These are phyloP conservation scores for Apiospora saccharicola DNA, from an alignment of 2,329 filamentous ascomycete species.

Conservation along the genomic window DNA sequence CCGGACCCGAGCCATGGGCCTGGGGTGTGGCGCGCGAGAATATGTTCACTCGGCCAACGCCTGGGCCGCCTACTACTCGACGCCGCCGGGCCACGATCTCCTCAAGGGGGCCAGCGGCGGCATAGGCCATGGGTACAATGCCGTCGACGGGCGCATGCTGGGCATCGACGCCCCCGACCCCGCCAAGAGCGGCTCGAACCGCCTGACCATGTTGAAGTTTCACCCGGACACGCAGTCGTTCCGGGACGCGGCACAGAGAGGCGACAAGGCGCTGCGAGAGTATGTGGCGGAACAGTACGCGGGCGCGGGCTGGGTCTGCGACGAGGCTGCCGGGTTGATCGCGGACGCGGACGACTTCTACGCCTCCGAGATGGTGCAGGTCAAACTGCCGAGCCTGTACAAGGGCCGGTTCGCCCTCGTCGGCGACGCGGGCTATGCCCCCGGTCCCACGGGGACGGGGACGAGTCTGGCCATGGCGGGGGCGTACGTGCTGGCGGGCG, in stretches of 20 bases:
- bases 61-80: conserved; percentile 53
- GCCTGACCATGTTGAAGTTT: conserved; percentile 46
- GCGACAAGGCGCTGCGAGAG: conserved; percentile 35
- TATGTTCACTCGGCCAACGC: conserved; percentile 45
- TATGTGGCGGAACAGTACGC: conserved; percentile 41
- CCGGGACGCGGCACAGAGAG: conserved; percentile 47
- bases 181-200: conserved; percentile 39
- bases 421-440: conserved; percentile 62
- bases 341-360: conserved; percentile 53
- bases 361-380: conserved; percentile 50
- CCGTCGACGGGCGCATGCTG: conserved; percentile 48
- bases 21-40: conserved; percentile 47
- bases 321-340: conserved; percentile 30
- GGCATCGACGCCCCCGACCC: conserved; percentile 43
- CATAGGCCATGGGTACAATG: conserved; percentile 42
- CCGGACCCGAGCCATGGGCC: conserved; percentile 50
- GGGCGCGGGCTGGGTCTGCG: conserved; percentile 37
- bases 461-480: conserved; percentile 56
- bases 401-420: conserved; percentile 56
- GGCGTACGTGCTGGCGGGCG: conserved; percentile 65
- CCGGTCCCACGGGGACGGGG: conserved; percentile 59
- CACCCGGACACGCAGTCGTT: conserved; percentile 45
- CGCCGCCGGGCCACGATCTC: conserved; percentile 43
- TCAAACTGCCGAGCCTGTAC: conserved; percentile 54
- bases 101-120: conserved; percentile 47